Conservation (phyloP, 371 early-diverging fungal species). For the Cokeromyces recurvatus region DNA sequence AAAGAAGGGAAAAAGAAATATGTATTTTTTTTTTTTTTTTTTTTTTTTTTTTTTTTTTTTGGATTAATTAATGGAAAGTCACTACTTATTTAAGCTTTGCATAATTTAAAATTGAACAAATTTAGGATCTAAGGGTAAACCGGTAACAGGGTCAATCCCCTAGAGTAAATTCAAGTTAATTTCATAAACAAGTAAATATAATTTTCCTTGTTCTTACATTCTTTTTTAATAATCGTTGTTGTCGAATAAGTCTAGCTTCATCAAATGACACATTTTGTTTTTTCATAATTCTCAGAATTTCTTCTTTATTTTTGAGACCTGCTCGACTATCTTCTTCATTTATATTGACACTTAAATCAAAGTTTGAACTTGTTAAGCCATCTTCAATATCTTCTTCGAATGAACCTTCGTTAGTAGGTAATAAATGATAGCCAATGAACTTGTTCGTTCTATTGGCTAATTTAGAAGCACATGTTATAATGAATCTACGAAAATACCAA, state of each 20-base stretch:
- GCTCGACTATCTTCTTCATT: conserved; percentile 63
- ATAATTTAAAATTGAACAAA: conserved; percentile 54
- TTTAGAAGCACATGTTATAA: conserved; percentile 19
- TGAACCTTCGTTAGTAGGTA: conserved; percentile 42
- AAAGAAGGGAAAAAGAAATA: neutral
- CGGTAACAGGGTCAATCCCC: conserved; percentile 78
- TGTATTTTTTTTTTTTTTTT: neutral
- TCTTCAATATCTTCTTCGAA: conserved; percentile 64
- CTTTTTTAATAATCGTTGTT: conserved; percentile 62
- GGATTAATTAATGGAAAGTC: too few species aligned
- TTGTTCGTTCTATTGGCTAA: conserved; percentile 39
- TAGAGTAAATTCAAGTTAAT: conserved; percentile 2
- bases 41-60: neutral
- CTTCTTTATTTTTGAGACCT: conserved; percentile 72
- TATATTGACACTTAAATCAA: conserved; percentile 66
- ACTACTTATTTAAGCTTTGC: neutral
- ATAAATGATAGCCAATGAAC: conserved; percentile 40
- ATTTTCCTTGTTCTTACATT: conserved; percentile 40
- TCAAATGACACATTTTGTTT: conserved; percentile 71
- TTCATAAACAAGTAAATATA: neutral
- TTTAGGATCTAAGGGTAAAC: conserved; percentile 76
- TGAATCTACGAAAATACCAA: conserved; percentile 25
- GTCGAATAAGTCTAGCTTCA: conserved; percentile 75
- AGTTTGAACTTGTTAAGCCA: conserved; percentile 68
- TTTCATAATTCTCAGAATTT: conserved; percentile 71